Conservation (phyloP, 2,329 filamentous ascomycete genomes). For the Aulographum hederae region DNA sequence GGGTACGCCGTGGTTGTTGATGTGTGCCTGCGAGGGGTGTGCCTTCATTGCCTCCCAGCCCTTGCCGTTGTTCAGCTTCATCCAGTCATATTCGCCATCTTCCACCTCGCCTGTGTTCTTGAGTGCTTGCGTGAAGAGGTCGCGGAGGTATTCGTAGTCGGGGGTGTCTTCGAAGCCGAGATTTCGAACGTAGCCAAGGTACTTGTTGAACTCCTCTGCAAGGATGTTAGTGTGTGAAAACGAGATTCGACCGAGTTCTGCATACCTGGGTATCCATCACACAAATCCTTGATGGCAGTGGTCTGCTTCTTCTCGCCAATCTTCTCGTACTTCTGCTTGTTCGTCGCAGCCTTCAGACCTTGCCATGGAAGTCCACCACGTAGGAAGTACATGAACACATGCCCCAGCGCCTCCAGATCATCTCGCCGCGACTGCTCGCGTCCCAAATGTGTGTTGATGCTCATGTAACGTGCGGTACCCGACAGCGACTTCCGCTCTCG, state of each 20-base stretch:
- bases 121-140: conserved; percentile 87
- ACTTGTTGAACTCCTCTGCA: conserved; percentile 86
- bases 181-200: conserved; percentile 91
- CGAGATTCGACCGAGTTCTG: neutral
- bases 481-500: conserved; percentile 92
- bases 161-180: conserved; percentile 96
- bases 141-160: conserved; percentile 93
- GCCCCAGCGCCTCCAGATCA: conserved; percentile 70
- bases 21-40: conserved; percentile 54
- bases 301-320: conserved; percentile 99
- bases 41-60: conserved; percentile 72
- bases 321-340: conserved; percentile 98
- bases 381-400: conserved; percentile 55
- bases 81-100: conserved; percentile 99
- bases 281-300: conserved; percentile 89
- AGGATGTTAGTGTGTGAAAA: conserved; percentile 13
- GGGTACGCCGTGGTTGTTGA: conserved; percentile 57
- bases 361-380: conserved; percentile 49
- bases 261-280: conserved; percentile 72
- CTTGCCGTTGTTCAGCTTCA: conserved; percentile 90
- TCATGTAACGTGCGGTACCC: conserved; percentile 96
- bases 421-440: conserved; percentile 92
- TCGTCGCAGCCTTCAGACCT: conserved; percentile 48
- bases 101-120: conserved; percentile 91
- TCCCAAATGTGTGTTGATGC: conserved; percentile 96